These are phyloP conservation scores for Helianthus tuberosus DNA, from an alignment of 129 eudicot genomes.

Conservation along the genomic window DNA sequence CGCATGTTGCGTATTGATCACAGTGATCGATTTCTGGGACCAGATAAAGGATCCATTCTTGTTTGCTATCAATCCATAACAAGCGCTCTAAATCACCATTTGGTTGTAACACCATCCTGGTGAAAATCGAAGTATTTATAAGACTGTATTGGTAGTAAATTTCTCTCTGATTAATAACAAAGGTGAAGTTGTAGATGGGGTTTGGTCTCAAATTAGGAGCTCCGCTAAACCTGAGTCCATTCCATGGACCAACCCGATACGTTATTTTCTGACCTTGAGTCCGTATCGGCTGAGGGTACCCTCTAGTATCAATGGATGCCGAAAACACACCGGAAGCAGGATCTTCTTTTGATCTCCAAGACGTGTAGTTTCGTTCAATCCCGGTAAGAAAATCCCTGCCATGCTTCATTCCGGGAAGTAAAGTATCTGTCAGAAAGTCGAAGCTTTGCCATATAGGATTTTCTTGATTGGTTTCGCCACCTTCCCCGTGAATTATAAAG, in stretches of 20 bases:
- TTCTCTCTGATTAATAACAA: constrained; percentile 20
- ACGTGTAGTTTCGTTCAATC: not conserved
- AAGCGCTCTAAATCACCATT: constrained; percentile 19
- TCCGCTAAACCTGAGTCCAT: constrained; percentile 31
- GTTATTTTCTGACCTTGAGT: not conserved
- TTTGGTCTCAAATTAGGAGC: constrained; percentile 16
- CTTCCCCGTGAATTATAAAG: constrained; percentile 20
- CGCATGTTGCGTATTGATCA: constrained; percentile 45
- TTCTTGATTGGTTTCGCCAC: not conserved
- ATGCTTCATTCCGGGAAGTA: not conserved
- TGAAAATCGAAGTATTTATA: constrained; percentile 4
- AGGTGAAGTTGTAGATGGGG: constrained; percentile 14
- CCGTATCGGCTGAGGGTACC: constrained; percentile 23
- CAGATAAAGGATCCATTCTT: constrained; percentile 25
- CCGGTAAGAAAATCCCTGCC: not conserved
- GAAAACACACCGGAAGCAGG: constrained; percentile 21
- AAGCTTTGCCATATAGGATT: constrained; percentile 36
- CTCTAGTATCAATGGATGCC: constrained; percentile 17
- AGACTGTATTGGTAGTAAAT: constrained; percentile 24
- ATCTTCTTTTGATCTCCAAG: constrained; percentile 23
- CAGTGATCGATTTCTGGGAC: constrained; percentile 12
- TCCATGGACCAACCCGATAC: constrained; percentile 38
- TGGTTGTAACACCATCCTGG: constrained; percentile 25
- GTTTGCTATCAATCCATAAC: constrained; percentile 18
- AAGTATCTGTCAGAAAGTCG: not conserved